Conservation (phyloP, 176 grass and related monocot genomes). For the Bromus sterilis region DNA sequence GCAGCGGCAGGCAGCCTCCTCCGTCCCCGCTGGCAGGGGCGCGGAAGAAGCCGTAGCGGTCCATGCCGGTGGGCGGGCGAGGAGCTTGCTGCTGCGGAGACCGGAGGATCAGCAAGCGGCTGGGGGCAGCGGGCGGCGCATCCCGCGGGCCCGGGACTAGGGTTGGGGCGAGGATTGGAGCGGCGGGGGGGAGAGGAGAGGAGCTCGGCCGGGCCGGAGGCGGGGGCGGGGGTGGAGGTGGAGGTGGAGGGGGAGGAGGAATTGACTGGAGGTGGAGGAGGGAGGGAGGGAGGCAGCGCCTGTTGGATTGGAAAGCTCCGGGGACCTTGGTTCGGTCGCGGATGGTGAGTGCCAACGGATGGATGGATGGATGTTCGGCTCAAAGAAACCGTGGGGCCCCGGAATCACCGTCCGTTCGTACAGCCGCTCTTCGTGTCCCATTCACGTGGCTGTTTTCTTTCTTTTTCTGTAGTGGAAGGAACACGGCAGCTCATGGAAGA, state of each 20-base stretch:
- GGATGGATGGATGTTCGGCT: not conserved
- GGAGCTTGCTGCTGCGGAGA: not conserved
- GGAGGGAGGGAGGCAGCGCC: conserved; percentile 37
- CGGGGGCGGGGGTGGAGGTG: not conserved
- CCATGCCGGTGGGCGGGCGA: conserved; percentile 25
- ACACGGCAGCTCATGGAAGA: not conserved
- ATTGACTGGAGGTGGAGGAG: not conserved
- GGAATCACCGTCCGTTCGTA: not conserved
- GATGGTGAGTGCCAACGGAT: not conserved
- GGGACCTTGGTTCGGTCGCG: not conserved
- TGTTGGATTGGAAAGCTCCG: conserved; percentile 43
- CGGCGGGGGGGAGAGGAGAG: not conserved
- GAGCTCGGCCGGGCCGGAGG: not conserved
- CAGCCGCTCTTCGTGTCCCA: not conserved
- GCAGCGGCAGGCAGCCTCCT: conserved; percentile 55
- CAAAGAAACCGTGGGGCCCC: not conserved
- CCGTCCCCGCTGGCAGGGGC: conserved; percentile 21
- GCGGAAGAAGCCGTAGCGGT: conserved; percentile 19
- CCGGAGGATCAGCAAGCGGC: conserved; percentile 11
- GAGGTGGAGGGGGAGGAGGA: not conserved
- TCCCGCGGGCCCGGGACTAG: conserved; percentile 25
- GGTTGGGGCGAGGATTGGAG: conserved; percentile 10
- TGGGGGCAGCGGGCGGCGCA: conserved; percentile 4
- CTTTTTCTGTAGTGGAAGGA: not conserved
- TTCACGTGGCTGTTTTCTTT: not conserved